Evolutionary conservation across 192 early-diverging fungal species (phyloP).

Genomic region (Entomortierella parvispora): DNA sequence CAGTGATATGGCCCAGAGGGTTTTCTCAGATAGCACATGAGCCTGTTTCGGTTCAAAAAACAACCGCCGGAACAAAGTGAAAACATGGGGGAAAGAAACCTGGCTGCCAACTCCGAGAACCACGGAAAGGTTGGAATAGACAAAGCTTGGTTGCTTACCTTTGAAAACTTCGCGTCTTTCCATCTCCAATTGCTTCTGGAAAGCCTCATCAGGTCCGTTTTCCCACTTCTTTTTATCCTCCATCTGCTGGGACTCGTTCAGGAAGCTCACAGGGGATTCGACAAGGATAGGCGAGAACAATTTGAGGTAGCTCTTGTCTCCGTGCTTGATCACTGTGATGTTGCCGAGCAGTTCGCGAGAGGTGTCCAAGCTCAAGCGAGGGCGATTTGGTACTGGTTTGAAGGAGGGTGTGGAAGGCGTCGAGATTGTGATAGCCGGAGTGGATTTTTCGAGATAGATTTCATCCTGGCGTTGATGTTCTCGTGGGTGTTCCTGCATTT

Average conservation of each 20-base stretch:
- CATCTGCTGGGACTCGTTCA: conserved; percentile 17
- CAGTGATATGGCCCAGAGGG: too few relatives aligned
- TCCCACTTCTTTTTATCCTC: conserved; percentile 47
- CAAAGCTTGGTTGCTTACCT: conserved; percentile 7
- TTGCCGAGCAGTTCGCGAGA: conserved; percentile 33
- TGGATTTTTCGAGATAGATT: too few relatives aligned
- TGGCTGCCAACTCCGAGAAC: too few relatives aligned
- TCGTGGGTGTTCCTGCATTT: conserved; percentile 6
- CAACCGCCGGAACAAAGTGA: too few relatives aligned
- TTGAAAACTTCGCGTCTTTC: conserved; percentile 29
- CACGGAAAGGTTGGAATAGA: neutral
- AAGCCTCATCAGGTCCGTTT: conserved; percentile 41
- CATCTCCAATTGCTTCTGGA: conserved; percentile 35
- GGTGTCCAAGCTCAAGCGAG: conserved; percentile 42
- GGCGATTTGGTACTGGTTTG: neutral
- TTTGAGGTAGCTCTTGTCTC: conserved; percentile 41
- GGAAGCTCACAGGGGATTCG: conserved; percentile 42
- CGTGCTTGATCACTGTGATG: conserved; percentile 29
- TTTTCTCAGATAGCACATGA: too few relatives aligned
- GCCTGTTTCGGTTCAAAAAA: too few relatives aligned
- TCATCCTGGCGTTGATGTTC: conserved; percentile 8
- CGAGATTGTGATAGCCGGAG: neutral
- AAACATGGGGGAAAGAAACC: too few relatives aligned
- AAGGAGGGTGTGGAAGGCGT: neutral
- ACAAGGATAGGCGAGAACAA: conserved; percentile 36